Evolutionary conservation across 306 rosid genomes (phyloP), one percentile per base, ranked within the genome.

Genomic region (Malus orientalis): DNA sequence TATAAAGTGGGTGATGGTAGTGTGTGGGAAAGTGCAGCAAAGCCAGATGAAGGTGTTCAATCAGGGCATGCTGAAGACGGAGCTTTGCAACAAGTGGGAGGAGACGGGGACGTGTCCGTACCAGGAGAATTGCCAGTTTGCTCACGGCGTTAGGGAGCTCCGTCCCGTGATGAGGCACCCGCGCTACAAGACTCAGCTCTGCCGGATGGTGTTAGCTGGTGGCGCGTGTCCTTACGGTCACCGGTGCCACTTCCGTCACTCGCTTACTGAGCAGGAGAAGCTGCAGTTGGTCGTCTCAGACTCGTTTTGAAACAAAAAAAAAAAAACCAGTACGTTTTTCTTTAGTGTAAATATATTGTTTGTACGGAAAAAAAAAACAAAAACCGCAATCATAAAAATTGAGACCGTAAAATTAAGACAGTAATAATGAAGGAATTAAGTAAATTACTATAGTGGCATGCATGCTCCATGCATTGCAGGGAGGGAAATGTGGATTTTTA

Each of bases 91-190:
- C 85, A 95, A 95, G 77, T 95, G 98, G 98, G 92, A 88, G 80
- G 91, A 90, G 64, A 92, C 85, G 6, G 97, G 98, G 1, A 38
- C 89, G 33, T 95, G 98, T 66, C 97, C 98, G 4, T 95, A 95
- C 66, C 88, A 87, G 19, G 86, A 85, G 18, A 89, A 87, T 61
- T 95, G 98, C 82, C 93, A 91, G 63, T 95, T 90, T 30, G 97
- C 97, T 29, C 98, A 95, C 69, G 98, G 98, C 20, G 77, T 92
- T 44, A 85, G 78, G 36, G 97, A 95, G 86, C 93, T 95, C 10
- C 96, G 98, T 45, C 97, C 98, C 0, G 93, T 95, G 62, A 86
- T 92, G 70, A 83, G 98, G 85, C 98, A 95, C 83, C 98, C 98
- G 27, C 92, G 98, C 75, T 92, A 95, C 87, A 92, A 95, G 90